These are phyloP conservation scores for Scedosporium dehoogii DNA, from an alignment of 2,329 filamentous ascomycete genomes.

Conservation along the genomic window DNA sequence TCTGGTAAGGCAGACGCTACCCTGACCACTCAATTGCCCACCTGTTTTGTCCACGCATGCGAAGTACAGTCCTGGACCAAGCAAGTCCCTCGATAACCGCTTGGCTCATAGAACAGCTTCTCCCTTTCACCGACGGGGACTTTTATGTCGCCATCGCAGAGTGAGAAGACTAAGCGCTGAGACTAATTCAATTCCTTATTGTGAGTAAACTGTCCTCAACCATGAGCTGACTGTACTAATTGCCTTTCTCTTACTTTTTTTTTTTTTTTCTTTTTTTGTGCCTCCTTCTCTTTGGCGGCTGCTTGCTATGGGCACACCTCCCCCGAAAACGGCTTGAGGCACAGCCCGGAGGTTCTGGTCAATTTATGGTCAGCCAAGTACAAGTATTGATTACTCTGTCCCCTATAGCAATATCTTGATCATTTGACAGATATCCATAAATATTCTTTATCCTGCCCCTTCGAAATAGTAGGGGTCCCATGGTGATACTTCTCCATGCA, in stretches of 20 bases:
- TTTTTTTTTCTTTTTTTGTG: not conserved
- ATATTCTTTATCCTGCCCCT: not conserved
- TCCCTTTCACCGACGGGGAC: not conserved
- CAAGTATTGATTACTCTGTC: not conserved
- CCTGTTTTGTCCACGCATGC: too few relatives aligned
- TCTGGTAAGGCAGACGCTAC: not conserved
- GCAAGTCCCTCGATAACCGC: not conserved
- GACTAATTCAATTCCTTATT: not conserved
- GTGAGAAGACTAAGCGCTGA: not conserved
- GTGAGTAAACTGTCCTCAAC: not conserved
- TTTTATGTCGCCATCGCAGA: not conserved
- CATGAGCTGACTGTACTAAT: not conserved
- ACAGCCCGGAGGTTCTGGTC: not conserved
- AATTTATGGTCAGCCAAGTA: not conserved
- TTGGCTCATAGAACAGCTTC: not conserved
- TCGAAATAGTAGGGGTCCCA: not conserved
- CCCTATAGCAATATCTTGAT: not conserved
- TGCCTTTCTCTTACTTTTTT: not conserved
- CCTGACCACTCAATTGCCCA: too few relatives aligned
- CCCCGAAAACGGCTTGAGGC: not conserved
- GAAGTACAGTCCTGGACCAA: too few relatives aligned
- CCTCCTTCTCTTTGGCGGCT: not conserved
- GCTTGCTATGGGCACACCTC: not conserved
- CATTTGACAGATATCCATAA: not conserved
- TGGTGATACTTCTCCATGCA: not conserved